phyloP scores from a whole-genome alignment of 1,284 basidiomycete genomes.

The Cryptococcus jaspeensis region DNA sequence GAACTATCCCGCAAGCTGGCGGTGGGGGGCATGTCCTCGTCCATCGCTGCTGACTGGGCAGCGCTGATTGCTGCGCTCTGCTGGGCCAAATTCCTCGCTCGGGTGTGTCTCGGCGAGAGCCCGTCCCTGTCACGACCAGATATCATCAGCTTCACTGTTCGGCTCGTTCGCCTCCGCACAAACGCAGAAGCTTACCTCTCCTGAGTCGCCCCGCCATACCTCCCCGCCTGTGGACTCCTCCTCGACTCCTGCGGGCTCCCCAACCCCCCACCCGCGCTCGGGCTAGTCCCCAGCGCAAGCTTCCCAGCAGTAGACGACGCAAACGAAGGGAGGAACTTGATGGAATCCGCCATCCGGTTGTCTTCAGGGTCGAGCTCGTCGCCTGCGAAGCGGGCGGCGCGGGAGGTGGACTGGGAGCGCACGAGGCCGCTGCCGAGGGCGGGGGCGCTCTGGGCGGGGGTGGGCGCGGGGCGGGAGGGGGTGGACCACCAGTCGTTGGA shows the following conservation, averaged over 20 bases:
- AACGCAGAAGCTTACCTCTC: constrained; percentile 3
- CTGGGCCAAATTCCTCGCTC: constrained; percentile 16
- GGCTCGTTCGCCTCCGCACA: not conserved
- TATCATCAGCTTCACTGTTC: not conserved
- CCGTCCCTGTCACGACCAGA: not conserved
- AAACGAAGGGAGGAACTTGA: constrained; percentile 45
- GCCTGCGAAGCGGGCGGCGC: constrained; percentile 7
- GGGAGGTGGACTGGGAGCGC: constrained; percentile 3
- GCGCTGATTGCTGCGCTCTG: constrained; percentile 3
- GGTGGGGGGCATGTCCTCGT: constrained; percentile 38
- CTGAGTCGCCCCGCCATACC: constrained; percentile 1
- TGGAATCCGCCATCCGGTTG: constrained; percentile 30
- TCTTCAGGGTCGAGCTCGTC: constrained; percentile 45
- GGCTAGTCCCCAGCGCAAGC: constrained; percentile 32
- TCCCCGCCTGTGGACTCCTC: constrained; percentile 7
- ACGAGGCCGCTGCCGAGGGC: not conserved
- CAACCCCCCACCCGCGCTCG: constrained; percentile 10
- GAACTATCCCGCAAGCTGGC: constrained; percentile 22
- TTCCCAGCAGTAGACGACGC: constrained; percentile 38
- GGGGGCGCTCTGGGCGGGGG: constrained; percentile 6
- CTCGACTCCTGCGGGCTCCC: constrained; percentile 11
- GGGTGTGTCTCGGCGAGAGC: constrained; percentile 23
- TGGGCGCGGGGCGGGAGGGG: not conserved
- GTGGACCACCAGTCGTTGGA: constrained; percentile 24
- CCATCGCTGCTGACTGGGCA: constrained; percentile 8